These are phyloP conservation scores for Hyaloperonospora brassicae DNA, from an alignment of 352 stramenopile genomes.

Conservation along the genomic window DNA sequence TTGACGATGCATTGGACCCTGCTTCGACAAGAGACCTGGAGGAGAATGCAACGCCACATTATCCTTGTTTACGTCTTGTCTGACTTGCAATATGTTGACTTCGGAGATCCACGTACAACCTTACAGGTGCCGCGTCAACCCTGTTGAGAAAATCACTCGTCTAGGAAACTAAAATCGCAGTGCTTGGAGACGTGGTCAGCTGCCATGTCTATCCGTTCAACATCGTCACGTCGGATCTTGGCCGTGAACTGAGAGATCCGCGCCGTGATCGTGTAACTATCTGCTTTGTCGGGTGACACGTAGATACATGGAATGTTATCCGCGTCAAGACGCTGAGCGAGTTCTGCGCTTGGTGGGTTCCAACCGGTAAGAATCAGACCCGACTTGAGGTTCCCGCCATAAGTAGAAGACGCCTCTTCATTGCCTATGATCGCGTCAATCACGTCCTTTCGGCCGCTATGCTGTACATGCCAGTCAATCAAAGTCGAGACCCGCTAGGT, in stretches of 20 bases:
- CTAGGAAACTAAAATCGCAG: constrained; percentile 74
- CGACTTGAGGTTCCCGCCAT: constrained; percentile 61
- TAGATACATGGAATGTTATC: constrained; percentile 87
- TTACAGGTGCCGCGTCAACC: not conserved
- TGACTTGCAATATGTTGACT: too few species aligned
- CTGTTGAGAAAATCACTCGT: constrained; percentile 19
- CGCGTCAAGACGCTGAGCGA: constrained; percentile 58
- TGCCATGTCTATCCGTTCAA: constrained; percentile 63
- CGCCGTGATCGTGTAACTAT: constrained; percentile 83
- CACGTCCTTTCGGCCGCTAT: constrained; percentile 74
- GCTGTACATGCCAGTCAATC: constrained; percentile 31
- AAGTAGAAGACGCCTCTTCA: constrained; percentile 56
- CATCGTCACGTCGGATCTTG: constrained; percentile 73
- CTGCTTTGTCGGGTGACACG: constrained; percentile 68
- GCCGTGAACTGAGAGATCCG: constrained; percentile 74
- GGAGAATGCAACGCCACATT: too few species aligned
- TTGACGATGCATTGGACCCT: too few species aligned
- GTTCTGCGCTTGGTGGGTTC: constrained; percentile 59
- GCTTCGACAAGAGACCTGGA: too few species aligned
- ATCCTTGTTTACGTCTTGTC: too few species aligned
- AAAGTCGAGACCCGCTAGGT: not conserved
- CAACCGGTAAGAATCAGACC: constrained; percentile 81
- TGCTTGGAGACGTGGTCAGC: constrained; percentile 74
- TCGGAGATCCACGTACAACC: too few species aligned
- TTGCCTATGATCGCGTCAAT: constrained; percentile 84